A percentile compares a stretch with the other conserved stretches of the same genome.
Evolutionary conservation across 257 asterid genomes (phyloP).

Genomic region (Rhazya stricta): DNA sequence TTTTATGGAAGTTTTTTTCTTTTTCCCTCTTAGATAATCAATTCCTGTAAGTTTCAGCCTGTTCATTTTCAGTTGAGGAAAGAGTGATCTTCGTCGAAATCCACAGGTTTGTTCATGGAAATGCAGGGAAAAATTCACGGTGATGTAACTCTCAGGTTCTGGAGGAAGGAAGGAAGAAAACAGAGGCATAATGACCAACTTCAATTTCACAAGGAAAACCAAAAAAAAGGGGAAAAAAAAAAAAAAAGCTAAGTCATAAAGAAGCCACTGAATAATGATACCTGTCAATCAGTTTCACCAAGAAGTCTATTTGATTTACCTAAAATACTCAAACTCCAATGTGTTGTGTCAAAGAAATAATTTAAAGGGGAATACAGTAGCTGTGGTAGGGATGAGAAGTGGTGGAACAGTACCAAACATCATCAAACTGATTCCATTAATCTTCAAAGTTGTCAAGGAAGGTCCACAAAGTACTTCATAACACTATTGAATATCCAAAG

Average conservation of each 20-base stretch:
- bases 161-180: neutral
- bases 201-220: too few relatives aligned
- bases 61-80: neutral
- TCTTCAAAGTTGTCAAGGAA: slow-evolving; percentile 2
- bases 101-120: neutral
- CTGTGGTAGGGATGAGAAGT: neutral
- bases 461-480: slow-evolving; percentile 1
- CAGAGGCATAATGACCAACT: neutral
- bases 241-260: neutral
- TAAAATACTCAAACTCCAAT: neutral
- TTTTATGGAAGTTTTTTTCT: neutral
- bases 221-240: too few relatives aligned
- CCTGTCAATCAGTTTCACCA: neutral
- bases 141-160: neutral
- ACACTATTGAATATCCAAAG: neutral
- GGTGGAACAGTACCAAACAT: neutral
- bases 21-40: neutral
- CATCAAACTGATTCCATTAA: neutral
- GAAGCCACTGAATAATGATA: neutral
- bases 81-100: neutral
- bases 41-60: too few relatives aligned
- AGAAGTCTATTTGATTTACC: too few relatives aligned
- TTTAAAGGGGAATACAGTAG: neutral
- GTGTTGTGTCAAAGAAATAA: neutral
- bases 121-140: neutral